Base-by-base conservation (phyloP, 2,329 filamentous ascomycete species). In the Diaporthe sp. region DNA sequence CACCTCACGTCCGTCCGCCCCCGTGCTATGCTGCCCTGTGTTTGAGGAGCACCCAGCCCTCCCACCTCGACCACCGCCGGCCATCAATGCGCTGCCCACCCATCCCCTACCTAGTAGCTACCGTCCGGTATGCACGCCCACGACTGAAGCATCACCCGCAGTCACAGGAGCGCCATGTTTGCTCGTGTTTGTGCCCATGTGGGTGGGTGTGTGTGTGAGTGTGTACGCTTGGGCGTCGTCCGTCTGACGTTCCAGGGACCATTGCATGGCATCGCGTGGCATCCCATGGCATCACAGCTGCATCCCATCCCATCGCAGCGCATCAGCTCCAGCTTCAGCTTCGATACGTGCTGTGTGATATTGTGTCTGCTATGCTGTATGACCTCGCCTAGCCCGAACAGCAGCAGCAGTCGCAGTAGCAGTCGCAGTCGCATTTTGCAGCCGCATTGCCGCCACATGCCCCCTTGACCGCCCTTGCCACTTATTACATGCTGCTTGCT, bases 101-200 rank as follows among this genome's bases (percentile, higher is more conserved):
- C 51, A 42, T 34, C 25, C 49, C 65, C 25, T 65, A 65, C 61
- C 61, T 9, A 8, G 42, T 31, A 42, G n/a, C 19, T 55, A 42
- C 65, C 65, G 46, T 68, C 65, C 65, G 65, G 65, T 68, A 70
- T 70, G 65, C 65, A 28, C 34, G 49, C 65, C 65, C 46, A 28
- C 46, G 46, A 34, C 65, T 46, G 49, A 55, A 55, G 49, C 65
- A 42, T 70, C 65, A 70, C 49, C 49, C 49, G 13, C 46, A 51
- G 62, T 68, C 62, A 68, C 46, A 53, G 28, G 62, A 51, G 62
- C 62, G 22, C 44, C 46, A 49, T 37, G 28, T 68, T 37, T 68
- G 46, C 62, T 25, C n/a, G 31, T 53, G 31, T 39, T 53, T 39
- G 31, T 53, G 62, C 31, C 25, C 60, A 19, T 34, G 37, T 42